Evolutionary conservation across 83 land plant species (phyloP), one percentile per base, ranked within the genome.

Genomic region (Larix sibirica): DNA sequence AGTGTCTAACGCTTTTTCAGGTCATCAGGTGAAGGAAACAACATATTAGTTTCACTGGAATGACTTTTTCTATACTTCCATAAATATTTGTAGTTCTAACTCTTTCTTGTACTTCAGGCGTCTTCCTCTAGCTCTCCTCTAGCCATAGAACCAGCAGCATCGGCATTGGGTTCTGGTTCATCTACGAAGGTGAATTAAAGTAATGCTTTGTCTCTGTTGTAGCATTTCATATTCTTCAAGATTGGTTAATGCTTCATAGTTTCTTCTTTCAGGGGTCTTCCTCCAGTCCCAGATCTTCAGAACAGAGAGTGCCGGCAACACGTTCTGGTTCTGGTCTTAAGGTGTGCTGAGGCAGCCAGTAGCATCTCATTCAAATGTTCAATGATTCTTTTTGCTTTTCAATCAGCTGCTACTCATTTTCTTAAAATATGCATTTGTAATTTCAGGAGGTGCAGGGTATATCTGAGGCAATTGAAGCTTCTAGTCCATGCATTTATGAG

Each of bases 371-470:
- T 23, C 2, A 1, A 71, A 44, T 13, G 40, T 75, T 9, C 23
- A 47, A 5, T 9, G n/a, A 40, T 40, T 71, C 42, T 68, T 31
- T 68, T 31, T 44, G 26, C 50, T 20, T 75, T 75, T 44, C 8
- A 13, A 26, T 21, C 7, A 10, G 13, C 14, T 21, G 31, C 24
- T 47, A 21, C 10, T 75, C 50, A 47, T 75, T 6, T 21, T n/a
- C 78, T 23, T 75, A 26, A 47, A 44, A 47, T 13, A 21, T 75
- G 68, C 9, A 8, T 75, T 44, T 50, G 24, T 23, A 10, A 12
- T 44, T 71, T 75, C 78, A 75, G 78, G 78, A 75, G 78, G 20
- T 75, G 21, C 59, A 75, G 60, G 78, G 78, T 47, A 75, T 75
- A 23, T 75, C 31, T 23, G 60, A 50, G 78, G 26, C 12, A 47